A percentile compares a stretch with the other conserved stretches of the same genome.
Evolutionary conservation across 1,284 basidiomycete species (phyloP).

Genomic region (Ganoderma sinense): DNA sequence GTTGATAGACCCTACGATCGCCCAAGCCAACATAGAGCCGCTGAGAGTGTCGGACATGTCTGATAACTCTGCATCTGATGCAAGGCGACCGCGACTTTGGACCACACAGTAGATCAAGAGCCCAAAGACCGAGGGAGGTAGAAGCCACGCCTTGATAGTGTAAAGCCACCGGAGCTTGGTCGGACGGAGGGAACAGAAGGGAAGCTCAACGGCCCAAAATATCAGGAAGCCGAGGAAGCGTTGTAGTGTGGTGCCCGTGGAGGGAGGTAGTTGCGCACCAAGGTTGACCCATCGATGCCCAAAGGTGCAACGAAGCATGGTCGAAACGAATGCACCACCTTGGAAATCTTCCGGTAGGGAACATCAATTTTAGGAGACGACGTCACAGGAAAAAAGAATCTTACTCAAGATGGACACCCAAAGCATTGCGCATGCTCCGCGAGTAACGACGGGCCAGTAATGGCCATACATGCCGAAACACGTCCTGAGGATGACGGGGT

Average conservation of each 20-base stretch:
- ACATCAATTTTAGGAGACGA: neutral
- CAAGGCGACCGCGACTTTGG: constrained; percentile 32
- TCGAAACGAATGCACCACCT: constrained; percentile 34
- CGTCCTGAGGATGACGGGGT: constrained; percentile 52
- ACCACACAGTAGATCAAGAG: constrained; percentile 49
- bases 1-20: constrained; percentile 50
- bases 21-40: constrained; percentile 45
- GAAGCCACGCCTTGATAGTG: constrained; percentile 48
- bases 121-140: constrained; percentile 49
- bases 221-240: constrained; percentile 34
- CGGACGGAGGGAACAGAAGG: constrained; percentile 55
- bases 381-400: neutral
- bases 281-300: constrained; percentile 50
- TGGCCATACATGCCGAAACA: constrained; percentile 54
- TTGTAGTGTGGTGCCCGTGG: constrained; percentile 46
- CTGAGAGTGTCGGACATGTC: constrained; percentile 38
- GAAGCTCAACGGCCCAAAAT: constrained; percentile 51
- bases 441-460: constrained; percentile 50
- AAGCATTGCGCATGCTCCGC: constrained; percentile 51
- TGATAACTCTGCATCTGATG: constrained; percentile 39
- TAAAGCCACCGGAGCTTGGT: constrained; percentile 53
- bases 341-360: constrained; percentile 37
- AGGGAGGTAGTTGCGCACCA: constrained; percentile 46
- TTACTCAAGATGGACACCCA: constrained; percentile 47
- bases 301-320: constrained; percentile 49